phyloP scores from a whole-genome alignment of 164 flowering plant species.

The Tetracentron sinense region DNA sequence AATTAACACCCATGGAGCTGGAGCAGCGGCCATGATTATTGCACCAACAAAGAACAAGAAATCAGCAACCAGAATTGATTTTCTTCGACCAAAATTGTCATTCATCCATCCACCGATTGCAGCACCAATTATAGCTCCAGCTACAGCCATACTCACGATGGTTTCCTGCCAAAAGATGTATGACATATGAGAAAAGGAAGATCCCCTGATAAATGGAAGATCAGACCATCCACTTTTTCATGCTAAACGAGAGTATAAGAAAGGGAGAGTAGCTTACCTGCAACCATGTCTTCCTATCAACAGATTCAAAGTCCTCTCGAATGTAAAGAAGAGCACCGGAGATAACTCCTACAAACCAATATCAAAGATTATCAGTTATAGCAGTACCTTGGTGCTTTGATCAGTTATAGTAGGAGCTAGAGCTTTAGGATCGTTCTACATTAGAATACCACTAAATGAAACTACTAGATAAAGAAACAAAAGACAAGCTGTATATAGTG shows the following conservation, averaged over 20 bases:
- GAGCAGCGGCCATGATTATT: constrained; percentile 67
- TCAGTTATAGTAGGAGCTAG: background rate
- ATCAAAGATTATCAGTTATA: background rate
- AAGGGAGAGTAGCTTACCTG: constrained; percentile 33
- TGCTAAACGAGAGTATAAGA: background rate
- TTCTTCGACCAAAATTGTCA: constrained; percentile 59
- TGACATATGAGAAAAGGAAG: background rate
- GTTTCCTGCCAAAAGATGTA: constrained; percentile 47
- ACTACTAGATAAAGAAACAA: no score
- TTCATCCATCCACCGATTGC: constrained; percentile 79
- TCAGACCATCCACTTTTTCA: background rate
- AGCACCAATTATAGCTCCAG: constrained; percentile 97
- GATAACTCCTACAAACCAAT: constrained; percentile 59
- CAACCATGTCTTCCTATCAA: constrained; percentile 53
- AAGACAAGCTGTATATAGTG: no score
- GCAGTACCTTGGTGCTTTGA: no score
- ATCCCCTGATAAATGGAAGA: background rate
- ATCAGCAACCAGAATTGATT: constrained; percentile 66
- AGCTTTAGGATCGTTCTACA: no score
- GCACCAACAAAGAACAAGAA: constrained; percentile 72
- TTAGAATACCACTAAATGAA: no score
- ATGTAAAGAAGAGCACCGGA: constrained; percentile 93
- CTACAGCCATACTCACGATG: constrained; percentile 89
- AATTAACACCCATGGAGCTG: constrained; percentile 55
- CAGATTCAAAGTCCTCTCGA: constrained; percentile 63